phyloP scores from a whole-genome alignment of 2,329 filamentous ascomycete species.

The Aureobasidium sp. region DNA sequence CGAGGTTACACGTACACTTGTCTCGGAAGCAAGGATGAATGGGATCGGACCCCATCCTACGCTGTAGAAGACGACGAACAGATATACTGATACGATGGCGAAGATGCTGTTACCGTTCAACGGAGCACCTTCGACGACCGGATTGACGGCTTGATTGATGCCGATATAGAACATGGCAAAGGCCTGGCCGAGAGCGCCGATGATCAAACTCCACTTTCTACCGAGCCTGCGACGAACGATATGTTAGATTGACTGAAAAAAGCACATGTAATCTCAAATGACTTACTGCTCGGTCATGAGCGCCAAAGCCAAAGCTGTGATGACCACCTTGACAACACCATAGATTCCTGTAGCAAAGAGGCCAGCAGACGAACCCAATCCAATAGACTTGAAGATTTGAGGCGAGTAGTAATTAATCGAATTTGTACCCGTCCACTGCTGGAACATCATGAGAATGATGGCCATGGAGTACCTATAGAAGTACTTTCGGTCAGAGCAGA shows the following conservation, averaged over 20 bases:
- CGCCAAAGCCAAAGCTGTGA: constrained; percentile 38
- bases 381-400: constrained; percentile 37
- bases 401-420: constrained; percentile 28
- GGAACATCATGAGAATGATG: constrained; percentile 39
- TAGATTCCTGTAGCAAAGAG: constrained; percentile 44
- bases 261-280: not conserved
- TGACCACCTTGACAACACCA: constrained; percentile 41
- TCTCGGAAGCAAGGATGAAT: constrained; percentile 39
- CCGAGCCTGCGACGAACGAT: constrained; percentile 24
- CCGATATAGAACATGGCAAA: constrained; percentile 39
- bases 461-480: constrained; percentile 38
- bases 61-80: constrained; percentile 42
- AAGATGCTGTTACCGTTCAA: constrained; percentile 56
- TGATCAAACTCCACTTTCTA: constrained; percentile 39
- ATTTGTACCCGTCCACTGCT: constrained; percentile 30
- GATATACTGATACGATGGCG: constrained; percentile 47
- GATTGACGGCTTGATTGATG: constrained; percentile 32
- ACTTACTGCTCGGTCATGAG: constrained; percentile 36
- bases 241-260: not conserved
- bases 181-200: constrained; percentile 37
- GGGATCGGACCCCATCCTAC: constrained; percentile 42
- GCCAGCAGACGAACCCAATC: constrained; percentile 33
- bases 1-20: not conserved
- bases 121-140: constrained; percentile 45
- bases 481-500: constrained; percentile 32